Base-by-base conservation (phyloP, 768 basidiomycete species). In the Dictyophora rubrovolvata region DNA sequence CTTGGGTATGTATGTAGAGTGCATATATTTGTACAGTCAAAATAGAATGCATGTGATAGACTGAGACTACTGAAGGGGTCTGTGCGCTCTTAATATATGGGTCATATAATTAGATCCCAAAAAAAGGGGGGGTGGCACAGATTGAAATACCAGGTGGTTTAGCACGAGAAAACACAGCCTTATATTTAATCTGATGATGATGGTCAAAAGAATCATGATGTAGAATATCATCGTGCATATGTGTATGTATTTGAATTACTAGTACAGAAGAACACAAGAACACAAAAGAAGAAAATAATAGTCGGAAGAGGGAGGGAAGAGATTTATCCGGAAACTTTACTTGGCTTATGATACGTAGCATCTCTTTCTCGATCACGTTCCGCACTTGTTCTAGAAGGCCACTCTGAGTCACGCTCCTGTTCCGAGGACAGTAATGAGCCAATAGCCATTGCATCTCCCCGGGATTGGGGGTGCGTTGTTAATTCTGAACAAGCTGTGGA, bases 391-490 rank as follows among this genome's bases (percentile, higher is more conserved):
- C 57, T 48, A 16, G 57, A 59, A 20, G 48, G 57, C 57, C 57
- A 57, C 4, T 72, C 71, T 4, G 61, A 63, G 48, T 28, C 57
- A 50, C 66, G 21, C 51, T 72, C 71, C 61, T 65, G 49, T 67
- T 55, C 79, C 64, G 65, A 74, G 60, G 84, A 80, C 21, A 89
- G 76, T 33, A 91, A 71, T 1, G 86, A 86, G 23, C 85, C 87
- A 64, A 91, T 89, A 48, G 86, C 83, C 88, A 90, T 90, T 37
- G 85, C 84, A 16, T 80, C 81, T 58, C 84, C 76, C 56, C 86
- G 83, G 52, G 84, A 79, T 48, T 86, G 86, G 1, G 86, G 88
- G 64, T 80, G 84, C 62, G 82, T 83, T 53, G 80, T 80, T 16
- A 85, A 34, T 33, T 62, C 62, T 21, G 60, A 46, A 56, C 61